Evolutionary conservation across 805 yeast genomes (phyloP), one percentile per base, ranked within the genome.

Genomic region (Brettanomyces sp.): DNA sequence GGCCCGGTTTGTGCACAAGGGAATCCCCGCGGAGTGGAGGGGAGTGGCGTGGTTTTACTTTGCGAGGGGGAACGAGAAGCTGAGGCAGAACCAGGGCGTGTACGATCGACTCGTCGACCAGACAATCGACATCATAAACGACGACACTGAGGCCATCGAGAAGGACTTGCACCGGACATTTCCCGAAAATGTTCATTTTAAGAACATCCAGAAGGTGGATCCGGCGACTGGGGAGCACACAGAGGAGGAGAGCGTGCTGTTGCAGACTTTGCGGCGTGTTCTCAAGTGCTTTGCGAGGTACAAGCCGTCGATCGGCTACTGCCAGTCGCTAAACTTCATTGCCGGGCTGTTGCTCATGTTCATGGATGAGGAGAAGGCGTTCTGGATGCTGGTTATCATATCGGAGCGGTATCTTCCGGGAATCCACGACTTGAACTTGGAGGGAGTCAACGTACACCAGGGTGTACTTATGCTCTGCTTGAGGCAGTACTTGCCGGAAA

Each of bases 1-100:
- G 51, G 83, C 85, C 57, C 74, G 95, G 48, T 82, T 86, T 56
- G 78, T 93, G 11, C 74, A 97, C 46, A 85, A 85, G 60, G 99
- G 99, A 11, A 82, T 91, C 9, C 98, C 99, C 0, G 90, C 96
- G 0, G 96, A 88, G 59, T 91, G 96, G 97, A 70, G 99, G 53
- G 99, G 99, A 1, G 77, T 78, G 52, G 96, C 97, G 0, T 91
- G 99, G 99, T 91, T 93, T 73, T 82, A 80, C 68, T 91, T 86
- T 63, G 95, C 95, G 7, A 80, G 81, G 24, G 99, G 98, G 3
- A 50, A 54, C 37, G 64, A 66, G n/a, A 74, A 73, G 52, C 64
- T 88, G 47, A 79, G 75, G 52, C 77, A 79, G 36, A 79, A 90
- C 58, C 68, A 67, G 13, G 96, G 95, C 1, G 73, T 85, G 2